Conservation (phyloP, 169 alveolate species). For the Plasmodium chabaudi region DNA sequence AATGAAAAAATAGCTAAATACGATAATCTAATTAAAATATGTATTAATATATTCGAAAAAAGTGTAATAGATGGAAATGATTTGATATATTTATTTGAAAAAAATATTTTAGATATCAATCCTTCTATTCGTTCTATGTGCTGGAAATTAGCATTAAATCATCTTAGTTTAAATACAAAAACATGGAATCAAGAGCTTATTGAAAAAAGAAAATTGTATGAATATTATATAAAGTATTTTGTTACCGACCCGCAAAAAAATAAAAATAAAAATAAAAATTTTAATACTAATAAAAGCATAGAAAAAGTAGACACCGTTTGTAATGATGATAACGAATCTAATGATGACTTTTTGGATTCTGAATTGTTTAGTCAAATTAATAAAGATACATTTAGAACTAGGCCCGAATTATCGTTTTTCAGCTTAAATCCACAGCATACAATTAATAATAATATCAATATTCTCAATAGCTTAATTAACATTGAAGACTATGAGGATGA, state of each 20-base stretch:
- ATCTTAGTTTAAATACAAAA: constrained; percentile 55
- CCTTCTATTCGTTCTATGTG: constrained; percentile 74
- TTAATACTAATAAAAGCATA: neutral
- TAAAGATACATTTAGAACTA: constrained; percentile 75
- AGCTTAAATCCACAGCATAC: constrained; percentile 72
- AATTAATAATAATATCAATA: constrained; percentile 65
- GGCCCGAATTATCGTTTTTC: constrained; percentile 75
- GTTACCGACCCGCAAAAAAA: constrained; percentile 25
- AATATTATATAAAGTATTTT: constrained; percentile 65
- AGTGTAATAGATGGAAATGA: constrained; percentile 60
- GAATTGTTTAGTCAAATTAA: constrained; percentile 77
- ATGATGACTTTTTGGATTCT: constrained; percentile 24
- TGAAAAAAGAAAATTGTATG: constrained; percentile 67
- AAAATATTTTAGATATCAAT: constrained; percentile 68
- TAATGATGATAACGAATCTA: constrained; percentile 37
- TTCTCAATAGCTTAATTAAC: constrained; percentile 43
- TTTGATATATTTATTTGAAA: constrained; percentile 49
- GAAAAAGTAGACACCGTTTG: constrained; percentile 12
- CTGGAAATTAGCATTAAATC: constrained; percentile 75
- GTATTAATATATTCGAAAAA: constrained; percentile 74
- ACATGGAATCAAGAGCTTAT: constrained; percentile 67
- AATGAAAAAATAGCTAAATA: constrained; percentile 69
- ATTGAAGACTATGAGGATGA: constrained; percentile 67
- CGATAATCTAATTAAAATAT: constrained; percentile 61
- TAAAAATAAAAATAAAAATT: neutral